Evolutionary conservation across 352 stramenopile species (phyloP).

Genomic region (Phytophthora pisi): DNA sequence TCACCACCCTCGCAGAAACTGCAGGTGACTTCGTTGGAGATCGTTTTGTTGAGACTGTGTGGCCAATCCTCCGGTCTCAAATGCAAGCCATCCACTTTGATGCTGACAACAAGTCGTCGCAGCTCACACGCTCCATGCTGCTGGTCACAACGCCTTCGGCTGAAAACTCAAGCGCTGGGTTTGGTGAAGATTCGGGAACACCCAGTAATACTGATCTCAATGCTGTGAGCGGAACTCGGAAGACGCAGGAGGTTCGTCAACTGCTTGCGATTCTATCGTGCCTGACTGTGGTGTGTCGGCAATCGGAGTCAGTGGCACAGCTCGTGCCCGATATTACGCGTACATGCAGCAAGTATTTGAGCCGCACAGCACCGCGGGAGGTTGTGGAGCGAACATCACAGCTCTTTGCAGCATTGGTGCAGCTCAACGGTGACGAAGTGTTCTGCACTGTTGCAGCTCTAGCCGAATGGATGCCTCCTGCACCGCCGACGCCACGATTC

Average conservation of each 20-base stretch:
- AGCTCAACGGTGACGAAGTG: slow-evolving; percentile 76
- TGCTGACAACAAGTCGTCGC: slow-evolving; percentile 30
- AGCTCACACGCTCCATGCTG: slow-evolving; percentile 74
- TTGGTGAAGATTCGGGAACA: not conserved
- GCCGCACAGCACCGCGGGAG: slow-evolving; percentile 31
- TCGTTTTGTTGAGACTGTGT: slow-evolving; percentile 82
- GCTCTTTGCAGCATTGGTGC: slow-evolving; percentile 51
- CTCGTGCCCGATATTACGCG: slow-evolving; percentile 66
- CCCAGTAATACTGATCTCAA: slow-evolving; percentile 16
- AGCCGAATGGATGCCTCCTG: slow-evolving; percentile 56
- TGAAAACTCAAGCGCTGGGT: not conserved
- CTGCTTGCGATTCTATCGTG: slow-evolving; percentile 65
- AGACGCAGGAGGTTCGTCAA: slow-evolving; percentile 63
- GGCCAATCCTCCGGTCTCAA: slow-evolving; percentile 58
- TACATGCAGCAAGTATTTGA: slow-evolving; percentile 56
- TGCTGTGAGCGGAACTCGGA: slow-evolving; percentile 36
- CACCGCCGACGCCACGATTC: slow-evolving; percentile 53
- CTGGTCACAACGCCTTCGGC: slow-evolving; percentile 38
- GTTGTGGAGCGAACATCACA: slow-evolving; percentile 46
- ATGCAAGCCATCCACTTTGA: slow-evolving; percentile 46
- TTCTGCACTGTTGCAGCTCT: slow-evolving; percentile 63
- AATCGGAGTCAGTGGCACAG: slow-evolving; percentile 50
- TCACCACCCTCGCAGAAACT: slow-evolving; percentile 56
- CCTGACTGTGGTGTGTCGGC: slow-evolving; percentile 51
- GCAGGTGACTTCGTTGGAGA: slow-evolving; percentile 83